Evolutionary conservation across 2,329 filamentous ascomycete genomes (phyloP).

Genomic region (Purpureocillium lavendulum): DNA sequence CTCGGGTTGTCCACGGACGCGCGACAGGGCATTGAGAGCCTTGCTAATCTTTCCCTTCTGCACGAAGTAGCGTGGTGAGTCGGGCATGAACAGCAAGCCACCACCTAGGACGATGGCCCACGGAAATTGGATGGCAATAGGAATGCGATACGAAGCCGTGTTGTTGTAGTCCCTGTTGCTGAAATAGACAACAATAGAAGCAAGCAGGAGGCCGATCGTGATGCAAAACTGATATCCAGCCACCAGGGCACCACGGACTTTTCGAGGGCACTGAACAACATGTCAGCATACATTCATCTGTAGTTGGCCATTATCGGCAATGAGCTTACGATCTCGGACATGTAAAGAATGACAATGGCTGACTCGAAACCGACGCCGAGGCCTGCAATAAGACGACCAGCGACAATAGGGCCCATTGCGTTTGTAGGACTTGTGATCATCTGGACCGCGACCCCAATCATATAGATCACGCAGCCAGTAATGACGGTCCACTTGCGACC

Average conservation of each 20-base stretch:
- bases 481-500: conserved; percentile 68
- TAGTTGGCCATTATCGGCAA: not conserved
- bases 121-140: conserved; percentile 70
- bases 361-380: conserved; percentile 75
- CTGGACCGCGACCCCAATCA: conserved; percentile 60
- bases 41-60: conserved; percentile 62
- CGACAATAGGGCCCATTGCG: conserved; percentile 55
- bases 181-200: conserved; percentile 65
- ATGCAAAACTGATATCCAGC: conserved; percentile 78
- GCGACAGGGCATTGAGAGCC: conserved; percentile 54
- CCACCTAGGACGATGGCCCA: conserved; percentile 69
- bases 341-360: conserved; percentile 76
- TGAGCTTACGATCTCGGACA: conserved; percentile 64
- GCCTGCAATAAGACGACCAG: conserved; percentile 67
- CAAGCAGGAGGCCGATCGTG: conserved; percentile 69
- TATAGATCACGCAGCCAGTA: conserved; percentile 63
- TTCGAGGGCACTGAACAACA: conserved; percentile 44
- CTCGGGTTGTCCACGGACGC: conserved; percentile 64
- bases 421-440: conserved; percentile 38
- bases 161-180: conserved; percentile 54
- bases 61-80: conserved; percentile 80
- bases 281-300: not conserved
- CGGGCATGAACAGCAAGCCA: conserved; percentile 70
- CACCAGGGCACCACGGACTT: conserved; percentile 69
- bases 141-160: conserved; percentile 68